Conservation (phyloP, 1,284 basidiomycete genomes). For the Trichosporon sp. region DNA sequence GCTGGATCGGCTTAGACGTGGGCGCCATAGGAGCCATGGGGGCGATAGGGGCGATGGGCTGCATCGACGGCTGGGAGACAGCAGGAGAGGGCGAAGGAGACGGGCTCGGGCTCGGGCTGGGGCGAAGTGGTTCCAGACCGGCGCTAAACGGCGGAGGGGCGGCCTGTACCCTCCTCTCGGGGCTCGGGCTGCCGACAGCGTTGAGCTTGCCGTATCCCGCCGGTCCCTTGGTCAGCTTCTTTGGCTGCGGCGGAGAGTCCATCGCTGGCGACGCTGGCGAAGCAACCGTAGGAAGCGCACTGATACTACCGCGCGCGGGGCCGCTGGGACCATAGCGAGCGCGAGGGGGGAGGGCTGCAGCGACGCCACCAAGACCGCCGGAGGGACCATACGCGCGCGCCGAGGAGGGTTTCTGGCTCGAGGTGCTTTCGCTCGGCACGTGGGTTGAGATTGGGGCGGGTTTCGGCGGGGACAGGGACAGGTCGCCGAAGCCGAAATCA, state of each 20-base stretch:
- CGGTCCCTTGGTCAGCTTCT: not conserved
- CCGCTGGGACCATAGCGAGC: conserved; percentile 6
- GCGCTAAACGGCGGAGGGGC: conserved; percentile 2
- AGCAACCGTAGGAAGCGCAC: not conserved
- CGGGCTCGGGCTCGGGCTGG: conserved; percentile 14
- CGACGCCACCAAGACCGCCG: not conserved
- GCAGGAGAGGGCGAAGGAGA: not conserved
- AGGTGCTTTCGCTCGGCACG: not conserved
- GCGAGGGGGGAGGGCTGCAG: not conserved
- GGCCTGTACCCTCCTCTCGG: not conserved
- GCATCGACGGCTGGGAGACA: not conserved
- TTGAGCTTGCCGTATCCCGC: conserved; percentile 12
- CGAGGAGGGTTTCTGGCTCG: not conserved
- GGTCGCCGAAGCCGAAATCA: conserved; percentile 7
- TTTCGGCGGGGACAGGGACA: not conserved
- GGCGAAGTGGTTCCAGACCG: not conserved
- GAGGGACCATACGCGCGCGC: conserved; percentile 8
- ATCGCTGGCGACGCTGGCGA: not conserved
- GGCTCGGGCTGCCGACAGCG: conserved; percentile 14
- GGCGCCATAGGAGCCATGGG: not conserved
- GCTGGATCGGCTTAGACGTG: not conserved
- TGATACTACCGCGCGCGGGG: conserved; percentile 18
- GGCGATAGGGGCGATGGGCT: conserved; percentile 2
- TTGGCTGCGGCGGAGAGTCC: not conserved
- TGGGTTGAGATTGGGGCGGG: not conserved